Evolutionary conservation across 2,329 filamentous ascomycete species (phyloP), one percentile per base, ranked within the genome.

Genomic region (Amylocarpus encephaloides): DNA sequence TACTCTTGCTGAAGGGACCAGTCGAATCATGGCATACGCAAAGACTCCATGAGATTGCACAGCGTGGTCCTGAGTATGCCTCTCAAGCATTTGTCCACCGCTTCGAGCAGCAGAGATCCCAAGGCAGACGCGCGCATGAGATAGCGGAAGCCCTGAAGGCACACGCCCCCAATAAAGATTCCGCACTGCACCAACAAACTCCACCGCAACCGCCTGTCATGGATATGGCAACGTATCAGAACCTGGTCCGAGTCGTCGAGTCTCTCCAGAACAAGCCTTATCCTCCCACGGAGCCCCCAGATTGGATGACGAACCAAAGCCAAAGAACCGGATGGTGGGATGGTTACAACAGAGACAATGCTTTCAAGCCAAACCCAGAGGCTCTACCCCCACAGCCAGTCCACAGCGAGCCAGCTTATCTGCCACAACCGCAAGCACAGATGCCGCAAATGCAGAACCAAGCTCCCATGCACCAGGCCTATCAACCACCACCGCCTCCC

Each of bases 281-380:
- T 52, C 78, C 77, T 12, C 66, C 77, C 2, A 72, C 61, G 1
- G 70, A 75, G 39, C 75, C 79, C 3, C 77, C 79, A 1, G 70
- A 72, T 15, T 79, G 77, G 71, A 70, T 81, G 55, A 66, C 65
- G 9, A 65, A 72, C 18, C 69, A 75, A 30, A 63, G 71, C 2
- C 72, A 73, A 30, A 71, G 71, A 53, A 67, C 71, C 9, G 72
- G 78, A 54, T 82, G 78, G 78, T 74, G 73, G 67, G 64, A 71
- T 10, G 76, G 75, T 0, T 74, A 72, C 53, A 62, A 66, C 33
- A 64, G 63, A 39, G 68, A 71, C 42, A 64, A 66, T 33, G 64
- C 68, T 7, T 61, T 63, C 1, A 68, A 67, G 41, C 66, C 72
- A 42, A 70, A 70, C 48, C 68, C 63, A 44, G 66, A 67, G 26